phyloP scores from a whole-genome alignment of 1,284 basidiomycete genomes.

The Neotropicomus parvogracilis region DNA sequence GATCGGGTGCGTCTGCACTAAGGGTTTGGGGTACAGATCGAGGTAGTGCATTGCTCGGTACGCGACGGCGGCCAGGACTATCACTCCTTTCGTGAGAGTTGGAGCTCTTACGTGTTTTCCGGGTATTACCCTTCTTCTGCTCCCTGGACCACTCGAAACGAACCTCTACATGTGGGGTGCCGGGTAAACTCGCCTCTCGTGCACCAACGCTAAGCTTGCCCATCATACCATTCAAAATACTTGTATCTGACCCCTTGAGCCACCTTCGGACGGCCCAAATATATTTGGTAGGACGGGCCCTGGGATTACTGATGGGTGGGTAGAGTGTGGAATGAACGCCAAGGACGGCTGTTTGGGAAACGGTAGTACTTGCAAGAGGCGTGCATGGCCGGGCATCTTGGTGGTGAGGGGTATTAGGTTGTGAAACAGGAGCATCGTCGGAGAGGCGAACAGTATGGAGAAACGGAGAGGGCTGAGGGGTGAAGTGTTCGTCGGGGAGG shows the following conservation, averaged over 20 bases:
- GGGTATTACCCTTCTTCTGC: constrained; percentile 30
- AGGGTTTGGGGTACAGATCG: constrained; percentile 11
- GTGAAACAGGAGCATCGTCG: constrained; percentile 13
- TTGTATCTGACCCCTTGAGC: constrained; percentile 57
- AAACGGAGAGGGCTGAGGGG: constrained; percentile 21
- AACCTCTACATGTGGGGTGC: constrained; percentile 50
- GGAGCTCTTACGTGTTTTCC: constrained; percentile 18
- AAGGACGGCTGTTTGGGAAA: constrained; percentile 54
- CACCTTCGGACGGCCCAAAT: constrained; percentile 81
- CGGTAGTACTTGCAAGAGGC: constrained; percentile 18
- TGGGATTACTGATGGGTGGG: constrained; percentile 40
- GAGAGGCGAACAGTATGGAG: constrained; percentile 3
- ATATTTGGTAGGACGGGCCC: constrained; percentile 57
- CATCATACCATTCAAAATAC: constrained; percentile 41
- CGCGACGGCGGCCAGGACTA: constrained; percentile 11
- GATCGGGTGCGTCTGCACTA: constrained; percentile 9
- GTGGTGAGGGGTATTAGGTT: constrained; percentile 9
- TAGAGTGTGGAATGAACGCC: constrained; percentile 59
- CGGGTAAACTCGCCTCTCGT: constrained; percentile 18
- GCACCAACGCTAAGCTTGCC: constrained; percentile 33
- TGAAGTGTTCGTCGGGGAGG: constrained; percentile 4
- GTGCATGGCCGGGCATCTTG: constrained; percentile 19
- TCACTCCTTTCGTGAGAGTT: constrained; percentile 7
- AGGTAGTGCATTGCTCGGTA: background rate
- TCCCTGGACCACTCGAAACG: constrained; percentile 70